Percentiles rank a stretch among this genome's conserved stretches.
Conservation (phyloP, 306 rosid species). For the Bauhinia variegata region DNA sequence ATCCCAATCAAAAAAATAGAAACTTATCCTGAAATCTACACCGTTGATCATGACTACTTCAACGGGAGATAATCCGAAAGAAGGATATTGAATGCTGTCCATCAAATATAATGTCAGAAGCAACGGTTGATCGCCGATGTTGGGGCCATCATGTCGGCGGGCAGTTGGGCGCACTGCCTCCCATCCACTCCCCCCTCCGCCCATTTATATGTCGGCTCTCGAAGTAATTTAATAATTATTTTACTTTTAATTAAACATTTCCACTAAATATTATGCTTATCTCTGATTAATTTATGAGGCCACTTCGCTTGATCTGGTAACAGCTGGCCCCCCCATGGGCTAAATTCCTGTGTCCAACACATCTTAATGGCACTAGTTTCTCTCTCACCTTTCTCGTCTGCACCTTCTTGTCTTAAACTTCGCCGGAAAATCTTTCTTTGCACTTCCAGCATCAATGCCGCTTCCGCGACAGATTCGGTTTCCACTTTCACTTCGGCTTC, state of each 20-base stretch:
- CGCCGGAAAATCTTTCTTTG: slow-evolving; percentile 53
- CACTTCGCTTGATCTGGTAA: slow-evolving; percentile 35
- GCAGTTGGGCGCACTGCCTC: too few species aligned
- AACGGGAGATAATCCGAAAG: too few species aligned
- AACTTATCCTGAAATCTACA: neutral
- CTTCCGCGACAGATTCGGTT: slow-evolving; percentile 40
- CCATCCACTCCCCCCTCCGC: too few species aligned
- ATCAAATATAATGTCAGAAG: too few species aligned
- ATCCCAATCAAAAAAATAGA: too few species aligned
- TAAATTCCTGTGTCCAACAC: slow-evolving; percentile 53
- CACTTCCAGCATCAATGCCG: slow-evolving; percentile 35
- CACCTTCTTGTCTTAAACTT: slow-evolving; percentile 41
- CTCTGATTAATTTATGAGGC: neutral
- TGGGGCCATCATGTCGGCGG: slow-evolving; percentile 29
- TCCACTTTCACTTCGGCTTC: slow-evolving; percentile 27
- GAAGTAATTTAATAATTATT: slow-evolving; percentile 1
- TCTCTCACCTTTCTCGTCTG: slow-evolving; percentile 39
- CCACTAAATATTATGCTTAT: neutral
- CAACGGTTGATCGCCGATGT: neutral
- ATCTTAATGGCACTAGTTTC: slow-evolving; percentile 72
- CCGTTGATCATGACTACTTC: slow-evolving; percentile 19
- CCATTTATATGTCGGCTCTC: neutral
- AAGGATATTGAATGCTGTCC: too few species aligned
- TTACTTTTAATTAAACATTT: neutral
- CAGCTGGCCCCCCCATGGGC: slow-evolving; percentile 41